Evolutionary conservation across 192 early-diverging fungal species (phyloP).

Genomic region (Podila minutissima): DNA sequence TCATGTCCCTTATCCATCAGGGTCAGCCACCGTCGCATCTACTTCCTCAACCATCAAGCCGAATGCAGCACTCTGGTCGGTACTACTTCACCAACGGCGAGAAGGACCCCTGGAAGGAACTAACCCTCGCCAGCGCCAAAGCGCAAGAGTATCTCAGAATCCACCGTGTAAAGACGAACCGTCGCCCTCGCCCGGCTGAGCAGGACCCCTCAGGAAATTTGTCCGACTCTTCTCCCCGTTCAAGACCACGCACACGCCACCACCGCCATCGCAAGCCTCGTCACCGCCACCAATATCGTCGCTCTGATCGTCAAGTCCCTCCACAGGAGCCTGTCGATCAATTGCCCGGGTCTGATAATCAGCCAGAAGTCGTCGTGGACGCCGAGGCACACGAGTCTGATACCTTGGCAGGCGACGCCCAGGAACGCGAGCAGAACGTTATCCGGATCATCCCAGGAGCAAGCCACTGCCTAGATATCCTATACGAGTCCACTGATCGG

Average conservation of each 20-base stretch:
- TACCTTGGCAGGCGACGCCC: neutral
- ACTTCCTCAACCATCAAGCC: too few relatives aligned
- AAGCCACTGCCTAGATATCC: conserved; percentile 43
- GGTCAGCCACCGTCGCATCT: neutral
- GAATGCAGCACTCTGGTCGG: conserved; percentile 19
- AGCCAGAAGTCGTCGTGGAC: neutral
- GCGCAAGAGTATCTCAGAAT: conserved; percentile 21
- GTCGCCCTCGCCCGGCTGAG: too few relatives aligned
- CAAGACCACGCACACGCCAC: neutral
- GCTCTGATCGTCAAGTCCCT: neutral
- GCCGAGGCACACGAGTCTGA: neutral
- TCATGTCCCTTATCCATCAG: neutral
- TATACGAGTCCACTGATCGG: conserved; percentile 32
- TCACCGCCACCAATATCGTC: neutral
- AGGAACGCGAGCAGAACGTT: conserved; percentile 7
- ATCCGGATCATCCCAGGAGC: conserved; percentile 35
- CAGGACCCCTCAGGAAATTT: too few relatives aligned
- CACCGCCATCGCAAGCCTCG: neutral
- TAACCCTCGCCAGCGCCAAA: conserved; percentile 48
- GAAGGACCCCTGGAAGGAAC: conserved; percentile 68
- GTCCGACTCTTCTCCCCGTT: too few relatives aligned
- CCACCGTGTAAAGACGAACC: neutral
- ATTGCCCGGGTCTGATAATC: too few relatives aligned
- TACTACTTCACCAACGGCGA: conserved; percentile 75
- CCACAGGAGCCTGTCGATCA: too few relatives aligned